Evolutionary conservation across 179 eudicot species (phyloP).

Genomic region (Nepenthes alata): DNA sequence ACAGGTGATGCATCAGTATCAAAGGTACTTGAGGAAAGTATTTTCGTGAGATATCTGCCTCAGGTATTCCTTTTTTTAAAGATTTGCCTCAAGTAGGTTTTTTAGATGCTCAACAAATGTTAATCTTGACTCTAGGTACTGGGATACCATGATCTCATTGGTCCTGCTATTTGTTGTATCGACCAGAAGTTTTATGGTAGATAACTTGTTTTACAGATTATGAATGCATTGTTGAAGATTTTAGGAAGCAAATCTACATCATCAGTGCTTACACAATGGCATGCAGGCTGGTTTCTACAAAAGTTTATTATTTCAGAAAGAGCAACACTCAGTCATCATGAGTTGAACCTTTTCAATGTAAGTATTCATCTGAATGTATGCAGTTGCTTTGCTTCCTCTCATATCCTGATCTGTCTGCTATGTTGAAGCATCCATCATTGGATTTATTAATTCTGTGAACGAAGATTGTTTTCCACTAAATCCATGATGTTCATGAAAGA

Average conservation of each 20-base stretch:
- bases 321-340: conserved; percentile 23
- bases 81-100: neutral
- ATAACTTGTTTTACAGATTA: conserved; percentile 22
- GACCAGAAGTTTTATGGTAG: too few relatives aligned
- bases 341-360: conserved; percentile 29
- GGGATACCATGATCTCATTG: neutral
- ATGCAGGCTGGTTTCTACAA: conserved; percentile 36
- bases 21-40: conserved; percentile 11
- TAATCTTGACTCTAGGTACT: neutral
- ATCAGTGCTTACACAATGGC: conserved; percentile 29
- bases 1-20: conserved; percentile 15
- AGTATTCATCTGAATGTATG: conserved; percentile 26
- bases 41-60: conserved; percentile 25
- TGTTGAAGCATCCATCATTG: too few relatives aligned
- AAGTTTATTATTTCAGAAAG: conserved; percentile 32
- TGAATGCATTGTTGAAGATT: conserved; percentile 29
- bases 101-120: too few relatives aligned
- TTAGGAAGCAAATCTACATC: conserved; percentile 26
- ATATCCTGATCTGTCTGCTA: neutral
- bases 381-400: conserved; percentile 6
- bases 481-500: too few relatives aligned
- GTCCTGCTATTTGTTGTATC: too few relatives aligned
- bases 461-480: too few relatives aligned
- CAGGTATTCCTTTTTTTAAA: conserved; percentile 23
- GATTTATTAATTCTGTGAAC: too few relatives aligned